Percentiles rank a stretch among this genome's conserved stretches.
Conservation (phyloP, 495 filamentous ascomycete genomes). For the Hypoxylon lienhwacheense region DNA sequence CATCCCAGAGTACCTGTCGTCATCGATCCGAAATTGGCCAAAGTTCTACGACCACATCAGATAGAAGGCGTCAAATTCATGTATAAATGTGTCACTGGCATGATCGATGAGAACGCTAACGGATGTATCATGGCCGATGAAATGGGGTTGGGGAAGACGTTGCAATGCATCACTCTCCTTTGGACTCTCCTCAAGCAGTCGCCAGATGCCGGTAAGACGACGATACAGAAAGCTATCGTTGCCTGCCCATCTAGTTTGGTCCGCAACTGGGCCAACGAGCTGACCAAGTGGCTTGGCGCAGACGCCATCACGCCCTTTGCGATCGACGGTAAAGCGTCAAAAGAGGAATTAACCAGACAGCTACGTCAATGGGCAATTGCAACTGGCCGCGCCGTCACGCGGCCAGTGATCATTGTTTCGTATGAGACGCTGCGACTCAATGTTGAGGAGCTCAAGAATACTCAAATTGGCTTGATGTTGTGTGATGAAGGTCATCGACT, state of each 20-base stretch:
- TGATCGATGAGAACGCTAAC: slow-evolving; percentile 92
- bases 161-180: slow-evolving; percentile 71
- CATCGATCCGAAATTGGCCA: slow-evolving; percentile 88
- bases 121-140: slow-evolving; percentile 99
- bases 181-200: slow-evolving; percentile 98
- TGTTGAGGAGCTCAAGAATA: slow-evolving; percentile 81
- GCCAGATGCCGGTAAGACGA: slow-evolving; percentile 86
- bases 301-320: slow-evolving; percentile 93
- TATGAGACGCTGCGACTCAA: slow-evolving; percentile 96
- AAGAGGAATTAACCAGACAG: slow-evolving; percentile 86
- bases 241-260: slow-evolving; percentile 98
- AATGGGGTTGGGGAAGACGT: slow-evolving; percentile 96
- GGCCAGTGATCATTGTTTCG: slow-evolving; percentile 98
- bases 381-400: slow-evolving; percentile 82
- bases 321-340: slow-evolving; percentile 93
- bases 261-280: slow-evolving; percentile 96
- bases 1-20: slow-evolving; percentile 92
- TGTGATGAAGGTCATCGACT: slow-evolving; percentile 98
- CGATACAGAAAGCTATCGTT: slow-evolving; percentile 96
- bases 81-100: slow-evolving; percentile 87
- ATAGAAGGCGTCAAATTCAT: slow-evolving; percentile 98
- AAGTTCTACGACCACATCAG: slow-evolving; percentile 94
- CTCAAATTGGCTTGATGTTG: slow-evolving; percentile 89
- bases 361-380: slow-evolving; percentile 94
- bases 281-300: slow-evolving; percentile 91